phyloP scores from a whole-genome alignment of 352 stramenopile genomes.

The Globisporangium radiosum region DNA sequence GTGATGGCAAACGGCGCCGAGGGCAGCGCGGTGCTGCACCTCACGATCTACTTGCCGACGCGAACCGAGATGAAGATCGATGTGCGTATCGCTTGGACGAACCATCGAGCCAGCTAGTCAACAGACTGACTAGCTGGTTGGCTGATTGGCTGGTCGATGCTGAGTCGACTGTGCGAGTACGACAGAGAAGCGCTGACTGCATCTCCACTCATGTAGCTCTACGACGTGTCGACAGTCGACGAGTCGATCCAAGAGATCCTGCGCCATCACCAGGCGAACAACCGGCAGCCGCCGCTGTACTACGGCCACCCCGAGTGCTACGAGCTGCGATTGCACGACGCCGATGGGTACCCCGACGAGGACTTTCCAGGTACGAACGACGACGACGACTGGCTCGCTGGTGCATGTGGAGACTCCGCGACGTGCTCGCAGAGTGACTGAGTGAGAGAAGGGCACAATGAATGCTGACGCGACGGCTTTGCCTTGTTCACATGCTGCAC shows the following conservation, averaged over 20 bases:
- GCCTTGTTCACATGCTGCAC: too few species aligned
- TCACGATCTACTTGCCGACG: constrained; percentile 84
- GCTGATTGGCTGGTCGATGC: background rate
- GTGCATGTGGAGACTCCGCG: too few species aligned
- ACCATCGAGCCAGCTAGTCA: background rate
- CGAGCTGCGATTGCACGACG: constrained; percentile 78
- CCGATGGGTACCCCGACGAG: constrained; percentile 79
- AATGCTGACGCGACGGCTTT: too few species aligned
- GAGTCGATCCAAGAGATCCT: constrained; percentile 84
- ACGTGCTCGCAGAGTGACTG: too few species aligned
- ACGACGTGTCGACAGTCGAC: constrained; percentile 82
- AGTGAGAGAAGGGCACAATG: too few species aligned
- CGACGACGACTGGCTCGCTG: too few species aligned
- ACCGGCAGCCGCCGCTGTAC: constrained; percentile 59
- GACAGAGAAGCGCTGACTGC: too few species aligned
- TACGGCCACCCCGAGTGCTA: constrained; percentile 86
- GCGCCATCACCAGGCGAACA: constrained; percentile 59
- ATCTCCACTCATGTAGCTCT: constrained; percentile 35
- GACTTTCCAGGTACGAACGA: constrained; percentile 63
- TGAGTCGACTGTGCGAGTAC: background rate
- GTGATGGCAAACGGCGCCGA: constrained; percentile 44
- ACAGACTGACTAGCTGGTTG: background rate
- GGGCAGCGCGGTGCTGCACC: constrained; percentile 62
- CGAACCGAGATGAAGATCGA: constrained; percentile 86
- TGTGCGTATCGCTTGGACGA: constrained; percentile 20